Evolutionary conservation across 805 yeast species (phyloP), one percentile per base, ranked within the genome.

Genomic region (Starmerella geochares): DNA sequence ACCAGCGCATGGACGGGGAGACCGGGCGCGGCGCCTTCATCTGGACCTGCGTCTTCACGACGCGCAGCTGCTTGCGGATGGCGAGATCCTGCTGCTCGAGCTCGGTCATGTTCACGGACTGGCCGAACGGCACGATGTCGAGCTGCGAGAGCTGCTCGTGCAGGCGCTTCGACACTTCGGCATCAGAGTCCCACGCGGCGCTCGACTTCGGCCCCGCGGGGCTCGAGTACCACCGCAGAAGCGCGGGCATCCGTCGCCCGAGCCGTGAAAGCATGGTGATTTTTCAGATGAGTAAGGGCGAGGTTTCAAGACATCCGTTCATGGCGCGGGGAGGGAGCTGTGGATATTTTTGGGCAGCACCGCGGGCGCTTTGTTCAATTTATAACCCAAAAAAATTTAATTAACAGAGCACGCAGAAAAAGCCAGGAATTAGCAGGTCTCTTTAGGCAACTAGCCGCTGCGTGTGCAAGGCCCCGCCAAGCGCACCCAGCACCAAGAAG

Each of bases 1-100:
- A 86, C 86, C 95, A 86, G 61, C 94, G 77, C 54, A 86, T 67
- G 62, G 94, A 88, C 0, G 96, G 96, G 41, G 92, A 82, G 24
- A 79, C 76, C 43, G 92, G 90, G 59, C 86, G 86, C 60, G 79
- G 77, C 54, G 76, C 74, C 66, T 83, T 86, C 73, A 87, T 73
- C 58, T 75, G 75, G 27, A 83, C 86, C 53, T 76, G 76, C 38
- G 82, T 80, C 62, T 80, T 78, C 49, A 85, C 76, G 55, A 85
- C 73, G 63, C 80, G 81, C 42, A 84, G 72, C 67, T 87, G 92
- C 65, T 82, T 75, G 57, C 75, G 76, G 58, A 81, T 77, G 55
- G 78, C 72, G 52, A 70, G 76, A 67, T 87, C 95, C 70, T 83
- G 92, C 60, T 71, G 71, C 67, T 87, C 96, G 65, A 87, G 72